Base-by-base conservation (phyloP, 208 protist species). In the Acanthamoeba culbertsoni region DNA sequence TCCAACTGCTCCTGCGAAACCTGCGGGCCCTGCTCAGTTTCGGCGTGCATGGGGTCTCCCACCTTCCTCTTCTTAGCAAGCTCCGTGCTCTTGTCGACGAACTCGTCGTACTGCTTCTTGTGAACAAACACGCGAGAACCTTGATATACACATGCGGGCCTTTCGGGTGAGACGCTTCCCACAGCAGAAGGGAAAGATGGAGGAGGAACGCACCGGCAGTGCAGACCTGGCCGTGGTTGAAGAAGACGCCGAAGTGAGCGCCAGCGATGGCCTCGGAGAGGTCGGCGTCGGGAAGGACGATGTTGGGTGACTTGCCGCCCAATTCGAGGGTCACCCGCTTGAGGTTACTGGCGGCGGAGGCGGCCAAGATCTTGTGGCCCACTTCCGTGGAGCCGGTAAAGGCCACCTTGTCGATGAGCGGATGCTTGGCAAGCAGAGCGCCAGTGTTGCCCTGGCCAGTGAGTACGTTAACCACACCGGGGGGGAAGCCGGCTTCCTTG, bases 221-320 rank as follows among this genome's bases (percentile, higher is more conserved):
- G 63, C 73, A 86, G 43, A 93, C 63, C 23, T 93, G 73, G 46
- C 73, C 73, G 51, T 86, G 63, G 73, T 93, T 93, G 53, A 93
- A 93, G 73, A 90, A 90, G 53, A 90, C 37, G 31, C 82, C 82
- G 43, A 90, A 90, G 82, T 90, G 82, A 2, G 98, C 97, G 84
- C 96, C 94, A 26, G 59, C 89, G 12, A 97, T 96, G 42, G 97
- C 96, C 89, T 96, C 57, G 55, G 98, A 94, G 6, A 98, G 35
- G 89, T 98, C 97, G 6, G 97, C 97, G 94, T 98, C 97, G 46
- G 91, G 95, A 92, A 96, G 96, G 48, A 99, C 94, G 75, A 99
- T 98, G 59, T 98, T 96, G 63, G 98, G 96, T 1, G 96, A 98
- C 96, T 98, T 99, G 88, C 98, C 98, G 73, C 98, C 98, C 0